Evolutionary conservation across 805 yeast genomes (phyloP), one percentile per base, ranked within the genome.

Genomic region (Barnettozyma sucrosica): DNA sequence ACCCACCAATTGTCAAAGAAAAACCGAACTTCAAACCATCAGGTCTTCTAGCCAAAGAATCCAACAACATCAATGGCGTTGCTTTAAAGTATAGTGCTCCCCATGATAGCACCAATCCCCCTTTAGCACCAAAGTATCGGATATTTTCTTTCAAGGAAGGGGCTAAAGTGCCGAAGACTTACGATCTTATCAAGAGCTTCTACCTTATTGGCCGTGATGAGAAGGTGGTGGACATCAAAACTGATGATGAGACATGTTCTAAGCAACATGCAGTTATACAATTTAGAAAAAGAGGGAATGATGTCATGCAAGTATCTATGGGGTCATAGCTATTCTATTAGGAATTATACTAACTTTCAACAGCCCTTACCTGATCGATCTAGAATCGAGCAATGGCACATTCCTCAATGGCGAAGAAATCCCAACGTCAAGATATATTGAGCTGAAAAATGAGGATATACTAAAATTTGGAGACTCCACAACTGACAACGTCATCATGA

Each of bases 261-360:
- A 68, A 69, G 42, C 77, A 75, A 53, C 80, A 76, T 53, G 77
- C 79, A 19, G 79, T 65, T 0, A 61, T 76, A 7, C 80, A 75
- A 50, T 75, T 70, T 51, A 58, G 75, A 26, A 42, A 54, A n/a
- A 51, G 50, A 14, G 45, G 50, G 6, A n/a, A 7, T 7, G 28
- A 33, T 3, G 36, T 47, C 18, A 53, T 37, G 54, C 45, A 43
- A 11, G 53, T 47, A 34, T 28, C 30, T 28, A 25, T 25, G 28
- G 10, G 28, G 21, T n/a, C 36, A 10, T n/a, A n/a, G 20, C 23
- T 36, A 8, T 33, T 16, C 21, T 19, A 13, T 6, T 24, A 13
- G n/a, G 16, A 10, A 3, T 33, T 30, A 30, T 46, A 44, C 52
- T 44, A 47, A 47, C 44, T 8, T 32, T 26, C 19, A 21, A 24